Conservation (phyloP, 805 yeast species). For the Kuraishia capsulata region DNA sequence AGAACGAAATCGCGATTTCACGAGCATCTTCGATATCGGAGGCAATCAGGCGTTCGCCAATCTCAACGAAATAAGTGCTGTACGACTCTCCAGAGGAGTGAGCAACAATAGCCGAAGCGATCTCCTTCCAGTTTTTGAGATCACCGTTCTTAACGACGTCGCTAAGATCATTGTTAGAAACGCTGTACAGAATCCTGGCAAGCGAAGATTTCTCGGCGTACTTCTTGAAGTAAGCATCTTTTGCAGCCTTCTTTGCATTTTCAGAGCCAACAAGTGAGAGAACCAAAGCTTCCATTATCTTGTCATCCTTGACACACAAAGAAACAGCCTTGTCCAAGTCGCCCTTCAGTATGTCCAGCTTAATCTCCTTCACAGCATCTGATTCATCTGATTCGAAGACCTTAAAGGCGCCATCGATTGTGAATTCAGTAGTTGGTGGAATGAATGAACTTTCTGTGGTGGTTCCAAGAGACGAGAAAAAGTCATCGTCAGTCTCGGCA, state of each 20-base stretch:
- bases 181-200: constrained; percentile 67
- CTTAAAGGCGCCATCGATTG: constrained; percentile 49
- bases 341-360: constrained; percentile 48
- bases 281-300: constrained; percentile 70
- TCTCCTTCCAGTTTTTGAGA: constrained; percentile 73
- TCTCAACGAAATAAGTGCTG: constrained; percentile 43
- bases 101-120: constrained; percentile 61
- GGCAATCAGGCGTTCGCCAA: constrained; percentile 70
- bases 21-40: constrained; percentile 36
- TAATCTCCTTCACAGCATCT: constrained; percentile 31
- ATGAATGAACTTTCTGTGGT: constrained; percentile 5
- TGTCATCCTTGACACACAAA: constrained; percentile 50
- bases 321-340: constrained; percentile 61
- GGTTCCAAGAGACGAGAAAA: constrained; percentile 23
- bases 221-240: constrained; percentile 59
- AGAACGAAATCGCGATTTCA: constrained; percentile 68
- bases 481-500: constrained; percentile 28
- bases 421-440: constrained; percentile 11
- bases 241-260: constrained; percentile 57
- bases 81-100: constrained; percentile 41
- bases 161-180: constrained; percentile 39
- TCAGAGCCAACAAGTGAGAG: constrained; percentile 65
- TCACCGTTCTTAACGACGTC: constrained; percentile 77
- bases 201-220: constrained; percentile 42
- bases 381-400: constrained; percentile 24